A percentile compares a stretch with the other conserved stretches of the same genome.
Conservation (phyloP, 768 basidiomycete genomes). For the Heimioporus sp. region DNA sequence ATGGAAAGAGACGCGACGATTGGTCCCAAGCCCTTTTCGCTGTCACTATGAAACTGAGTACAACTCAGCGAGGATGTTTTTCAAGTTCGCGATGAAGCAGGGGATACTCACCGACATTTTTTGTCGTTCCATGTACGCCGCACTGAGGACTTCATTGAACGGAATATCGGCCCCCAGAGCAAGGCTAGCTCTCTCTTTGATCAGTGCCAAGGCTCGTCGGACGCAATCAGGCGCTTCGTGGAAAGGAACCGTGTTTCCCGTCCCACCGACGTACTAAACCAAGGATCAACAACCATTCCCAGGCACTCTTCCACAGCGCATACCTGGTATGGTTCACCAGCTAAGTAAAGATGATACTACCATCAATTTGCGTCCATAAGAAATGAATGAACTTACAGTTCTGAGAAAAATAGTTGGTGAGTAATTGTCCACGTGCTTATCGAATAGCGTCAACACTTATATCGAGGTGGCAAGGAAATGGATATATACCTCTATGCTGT, state of each 20-base stretch:
- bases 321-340: slow-evolving; percentile 80
- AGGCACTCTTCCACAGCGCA: slow-evolving; percentile 3
- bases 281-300: slow-evolving; percentile 5
- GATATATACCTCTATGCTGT: slow-evolving; percentile 66
- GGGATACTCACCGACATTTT: slow-evolving; percentile 66
- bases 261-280: slow-evolving; percentile 71
- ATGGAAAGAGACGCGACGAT: slow-evolving; percentile 74
- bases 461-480: background rate
- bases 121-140: slow-evolving; percentile 83
- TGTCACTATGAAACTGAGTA: slow-evolving; percentile 74
- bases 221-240: slow-evolving; percentile 58
- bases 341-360: slow-evolving; percentile 34
- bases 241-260: slow-evolving; percentile 70
- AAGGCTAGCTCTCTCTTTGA: slow-evolving; percentile 50
- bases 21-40: slow-evolving; percentile 70
- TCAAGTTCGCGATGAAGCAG: background rate
- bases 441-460: slow-evolving; percentile 6
- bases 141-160: slow-evolving; percentile 81
- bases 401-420: slow-evolving; percentile 85
- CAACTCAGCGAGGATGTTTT: slow-evolving; percentile 4
- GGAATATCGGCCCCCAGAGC: slow-evolving; percentile 38
- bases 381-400: slow-evolving; percentile 54
- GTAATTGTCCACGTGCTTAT: slow-evolving; percentile 62
- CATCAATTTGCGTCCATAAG: background rate
- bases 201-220: slow-evolving; percentile 52